A percentile compares a stretch with the other conserved stretches of the same genome.
Evolutionary conservation across 768 basidiomycete genomes (phyloP).

Genomic region (Mycena venus): DNA sequence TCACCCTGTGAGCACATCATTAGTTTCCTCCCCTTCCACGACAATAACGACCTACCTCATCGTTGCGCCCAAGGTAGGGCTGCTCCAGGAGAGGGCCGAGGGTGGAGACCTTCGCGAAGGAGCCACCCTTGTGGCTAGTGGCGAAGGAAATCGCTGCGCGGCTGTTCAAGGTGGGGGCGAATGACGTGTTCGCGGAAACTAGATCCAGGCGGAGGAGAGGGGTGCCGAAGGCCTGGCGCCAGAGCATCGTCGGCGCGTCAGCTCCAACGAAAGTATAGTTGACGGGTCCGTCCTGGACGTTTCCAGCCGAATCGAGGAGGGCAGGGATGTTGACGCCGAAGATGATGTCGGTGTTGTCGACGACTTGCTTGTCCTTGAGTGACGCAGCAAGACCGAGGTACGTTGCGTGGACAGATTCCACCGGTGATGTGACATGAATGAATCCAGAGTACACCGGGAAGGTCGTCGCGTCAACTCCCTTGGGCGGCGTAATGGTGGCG

Average conservation of each 20-base stretch:
- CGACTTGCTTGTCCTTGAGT: constrained; percentile 62
- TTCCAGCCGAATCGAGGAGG: constrained; percentile 55
- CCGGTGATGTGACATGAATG: constrained; percentile 48
- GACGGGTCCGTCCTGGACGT: constrained; percentile 52
- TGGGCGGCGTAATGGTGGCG: constrained; percentile 62
- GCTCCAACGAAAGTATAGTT: constrained; percentile 62
- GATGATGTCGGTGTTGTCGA: constrained; percentile 64
- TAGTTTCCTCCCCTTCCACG: background rate
- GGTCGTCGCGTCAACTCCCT: constrained; percentile 49
- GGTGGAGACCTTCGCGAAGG: constrained; percentile 48
- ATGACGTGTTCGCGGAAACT: constrained; percentile 55
- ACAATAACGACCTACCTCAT: constrained; percentile 5
- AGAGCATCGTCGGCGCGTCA: constrained; percentile 58
- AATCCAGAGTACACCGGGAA: constrained; percentile 65
- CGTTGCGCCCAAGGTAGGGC: constrained; percentile 25
- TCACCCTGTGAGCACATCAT: constrained; percentile 17
- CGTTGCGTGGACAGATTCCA: constrained; percentile 46
- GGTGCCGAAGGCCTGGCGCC: constrained; percentile 64
- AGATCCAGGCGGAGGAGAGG: constrained; percentile 62
- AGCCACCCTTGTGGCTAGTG: constrained; percentile 45
- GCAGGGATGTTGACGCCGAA: constrained; percentile 61
- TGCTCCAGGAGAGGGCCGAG: constrained; percentile 23
- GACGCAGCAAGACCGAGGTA: constrained; percentile 51
- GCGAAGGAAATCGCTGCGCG: constrained; percentile 54
- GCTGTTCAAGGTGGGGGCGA: constrained; percentile 55